Evolutionary conservation across 305 asterid genomes (phyloP).

Genomic region (Vinca major): DNA sequence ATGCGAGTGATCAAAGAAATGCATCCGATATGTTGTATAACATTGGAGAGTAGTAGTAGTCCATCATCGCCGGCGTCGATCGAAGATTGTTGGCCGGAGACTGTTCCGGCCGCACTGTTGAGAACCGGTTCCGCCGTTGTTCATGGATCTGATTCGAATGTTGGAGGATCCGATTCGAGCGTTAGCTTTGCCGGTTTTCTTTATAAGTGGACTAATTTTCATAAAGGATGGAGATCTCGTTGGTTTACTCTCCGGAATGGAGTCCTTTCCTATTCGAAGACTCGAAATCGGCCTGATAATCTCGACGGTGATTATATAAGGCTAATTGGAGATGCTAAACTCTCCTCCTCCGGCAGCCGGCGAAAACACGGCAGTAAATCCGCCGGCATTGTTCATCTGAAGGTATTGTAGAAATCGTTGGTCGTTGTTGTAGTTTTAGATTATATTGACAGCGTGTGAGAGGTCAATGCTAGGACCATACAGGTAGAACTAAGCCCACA

Average conservation of each 20-base stretch:
- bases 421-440: slow-evolving; percentile 13
- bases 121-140: slow-evolving; percentile 63
- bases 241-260: slow-evolving; percentile 79
- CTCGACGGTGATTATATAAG: slow-evolving; percentile 33
- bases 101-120: slow-evolving; percentile 29
- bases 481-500: too few species aligned
- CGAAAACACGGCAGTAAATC: slow-evolving; percentile 41
- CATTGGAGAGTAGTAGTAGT: slow-evolving; percentile 7
- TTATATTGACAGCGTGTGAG: too few species aligned
- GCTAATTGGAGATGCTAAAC: slow-evolving; percentile 32
- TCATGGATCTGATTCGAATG: slow-evolving; percentile 63
- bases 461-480: too few species aligned
- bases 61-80: slow-evolving; percentile 23
- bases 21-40: too few species aligned
- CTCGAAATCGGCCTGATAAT: slow-evolving; percentile 34
- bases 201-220: slow-evolving; percentile 84
- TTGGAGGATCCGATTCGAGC: slow-evolving; percentile 49
- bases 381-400: slow-evolving; percentile 70
- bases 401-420: slow-evolving; percentile 25
- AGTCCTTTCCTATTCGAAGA: slow-evolving; percentile 62
- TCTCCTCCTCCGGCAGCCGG: slow-evolving; percentile 23
- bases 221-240: slow-evolving; percentile 94
- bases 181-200: slow-evolving; percentile 56
- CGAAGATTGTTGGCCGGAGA: slow-evolving; percentile 62
- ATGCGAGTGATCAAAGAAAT: too few species aligned